A percentile compares a stretch with the other conserved stretches of the same genome.
Conservation (phyloP, 495 filamentous ascomycete genomes). For the Penicillium manginii region DNA sequence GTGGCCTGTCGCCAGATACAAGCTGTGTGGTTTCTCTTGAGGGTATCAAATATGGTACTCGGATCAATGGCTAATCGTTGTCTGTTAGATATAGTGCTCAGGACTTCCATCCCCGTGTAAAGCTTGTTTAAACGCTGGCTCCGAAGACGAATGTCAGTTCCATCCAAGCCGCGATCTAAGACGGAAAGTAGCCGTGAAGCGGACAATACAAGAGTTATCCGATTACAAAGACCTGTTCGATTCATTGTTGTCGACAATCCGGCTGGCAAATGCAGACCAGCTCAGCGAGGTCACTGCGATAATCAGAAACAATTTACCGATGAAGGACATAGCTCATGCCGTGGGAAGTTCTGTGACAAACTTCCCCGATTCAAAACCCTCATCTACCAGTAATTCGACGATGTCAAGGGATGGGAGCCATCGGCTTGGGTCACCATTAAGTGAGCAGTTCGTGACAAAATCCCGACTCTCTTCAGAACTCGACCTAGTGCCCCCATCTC, state of each 20-base stretch:
- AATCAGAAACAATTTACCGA: constrained; percentile 29
- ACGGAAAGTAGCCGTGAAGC: constrained; percentile 45
- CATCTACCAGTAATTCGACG: constrained; percentile 10
- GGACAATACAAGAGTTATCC: constrained; percentile 41
- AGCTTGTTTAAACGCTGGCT: constrained; percentile 32
- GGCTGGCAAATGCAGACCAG: constrained; percentile 27
- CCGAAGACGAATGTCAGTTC: constrained; percentile 40
- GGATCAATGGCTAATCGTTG: not conserved
- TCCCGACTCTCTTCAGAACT: constrained; percentile 10
- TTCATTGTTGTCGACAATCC: constrained; percentile 33
- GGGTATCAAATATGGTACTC: not conserved
- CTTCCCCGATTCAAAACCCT: constrained; percentile 22
- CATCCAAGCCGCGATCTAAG: constrained; percentile 44
- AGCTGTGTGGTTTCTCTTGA: too few relatives aligned
- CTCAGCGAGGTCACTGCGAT: constrained; percentile 30
- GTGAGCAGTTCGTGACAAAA: not conserved
- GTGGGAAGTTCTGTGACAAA: constrained; percentile 24
- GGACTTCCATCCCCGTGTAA: constrained; percentile 43
- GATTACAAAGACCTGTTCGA: constrained; percentile 39
- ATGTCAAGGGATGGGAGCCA: constrained; percentile 14
- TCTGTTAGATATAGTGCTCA: constrained; percentile 36
- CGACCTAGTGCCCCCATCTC: constrained; percentile 13
- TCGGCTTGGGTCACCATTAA: not conserved
- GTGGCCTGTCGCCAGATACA: not conserved
- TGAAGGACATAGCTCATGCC: constrained; percentile 29